Evolutionary conservation across 2,329 filamentous ascomycete species (phyloP).

Genomic region (Beauveria varroae): DNA sequence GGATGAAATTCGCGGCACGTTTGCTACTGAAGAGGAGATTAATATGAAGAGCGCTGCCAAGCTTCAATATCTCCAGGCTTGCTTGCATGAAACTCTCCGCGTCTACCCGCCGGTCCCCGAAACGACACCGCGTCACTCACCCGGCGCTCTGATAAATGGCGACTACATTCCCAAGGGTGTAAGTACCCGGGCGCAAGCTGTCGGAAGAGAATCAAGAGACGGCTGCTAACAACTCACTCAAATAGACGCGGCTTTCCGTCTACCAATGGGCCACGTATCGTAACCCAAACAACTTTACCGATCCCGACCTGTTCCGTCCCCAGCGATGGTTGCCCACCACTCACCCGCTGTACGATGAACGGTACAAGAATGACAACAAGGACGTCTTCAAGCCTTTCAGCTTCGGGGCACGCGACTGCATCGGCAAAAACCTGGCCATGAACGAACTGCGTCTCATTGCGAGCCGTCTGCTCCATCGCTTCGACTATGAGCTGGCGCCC

Average conservation of each 20-base stretch:
- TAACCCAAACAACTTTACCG: slow-evolving; percentile 34
- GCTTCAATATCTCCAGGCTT: slow-evolving; percentile 31
- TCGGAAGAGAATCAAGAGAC: too few relatives aligned
- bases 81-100: slow-evolving; percentile 34
- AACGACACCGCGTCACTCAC: slow-evolving; percentile 20
- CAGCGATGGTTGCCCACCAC: slow-evolving; percentile 33
- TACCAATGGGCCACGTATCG: slow-evolving; percentile 39
- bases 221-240: not conserved
- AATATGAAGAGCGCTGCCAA: slow-evolving; percentile 23
- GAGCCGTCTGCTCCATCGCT: slow-evolving; percentile 35
- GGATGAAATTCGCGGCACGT: slow-evolving; percentile 27
- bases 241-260: slow-evolving; percentile 23
- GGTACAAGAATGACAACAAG: slow-evolving; percentile 32
- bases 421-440: slow-evolving; percentile 32
- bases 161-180: slow-evolving; percentile 27
- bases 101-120: slow-evolving; percentile 29
- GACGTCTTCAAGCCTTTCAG: slow-evolving; percentile 31
- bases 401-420: slow-evolving; percentile 31
- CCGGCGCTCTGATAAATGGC: slow-evolving; percentile 27
- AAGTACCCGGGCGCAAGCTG: slow-evolving; percentile 13
- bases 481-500: slow-evolving; percentile 31
- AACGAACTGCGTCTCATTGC: slow-evolving; percentile 39
- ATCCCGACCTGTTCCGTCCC: slow-evolving; percentile 37
- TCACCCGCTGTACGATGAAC: slow-evolving; percentile 24
- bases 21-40: slow-evolving; percentile 30